Evolutionary conservation across 768 basidiomycete species (phyloP).

Genomic region (Auriscalpium microsporum): DNA sequence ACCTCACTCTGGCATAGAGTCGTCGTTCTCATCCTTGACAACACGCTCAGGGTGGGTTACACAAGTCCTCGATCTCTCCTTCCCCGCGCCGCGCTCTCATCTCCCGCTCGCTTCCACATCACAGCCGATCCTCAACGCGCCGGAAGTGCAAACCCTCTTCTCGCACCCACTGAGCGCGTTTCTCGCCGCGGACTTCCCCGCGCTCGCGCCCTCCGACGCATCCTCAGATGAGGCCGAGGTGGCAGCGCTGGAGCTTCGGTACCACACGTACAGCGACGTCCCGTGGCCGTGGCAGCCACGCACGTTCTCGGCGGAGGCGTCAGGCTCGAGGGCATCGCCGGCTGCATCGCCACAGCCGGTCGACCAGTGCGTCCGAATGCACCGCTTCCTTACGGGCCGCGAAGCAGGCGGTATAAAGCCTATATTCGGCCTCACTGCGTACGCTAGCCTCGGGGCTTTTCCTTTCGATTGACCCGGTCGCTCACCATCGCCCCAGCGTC

Average conservation of each 20-base stretch:
- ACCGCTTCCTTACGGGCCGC: constrained; percentile 79
- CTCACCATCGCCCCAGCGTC: constrained; percentile 23
- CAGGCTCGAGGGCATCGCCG: background rate
- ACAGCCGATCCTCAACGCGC: constrained; percentile 71
- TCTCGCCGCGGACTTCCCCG: constrained; percentile 45
- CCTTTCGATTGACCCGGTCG: background rate
- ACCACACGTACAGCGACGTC: constrained; percentile 58
- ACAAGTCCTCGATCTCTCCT: background rate
- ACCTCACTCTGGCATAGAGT: constrained; percentile 39
- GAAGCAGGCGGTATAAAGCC: constrained; percentile 82
- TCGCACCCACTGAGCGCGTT: constrained; percentile 78
- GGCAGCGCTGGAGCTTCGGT: constrained; percentile 37
- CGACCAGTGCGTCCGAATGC: constrained; percentile 38
- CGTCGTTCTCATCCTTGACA: constrained; percentile 78
- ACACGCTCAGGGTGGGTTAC: constrained; percentile 53
- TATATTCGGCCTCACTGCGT: constrained; percentile 86
- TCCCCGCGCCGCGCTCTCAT: background rate
- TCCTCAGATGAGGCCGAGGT: constrained; percentile 34
- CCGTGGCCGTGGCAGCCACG: constrained; percentile 34
- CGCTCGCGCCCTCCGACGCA: constrained; percentile 1
- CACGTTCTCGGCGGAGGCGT: background rate
- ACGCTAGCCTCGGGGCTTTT: constrained; percentile 23
- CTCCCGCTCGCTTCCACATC: background rate
- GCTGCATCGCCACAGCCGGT: background rate
- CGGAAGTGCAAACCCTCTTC: constrained; percentile 76